Percentiles rank a stretch among this genome's conserved stretches.
phyloP scores from a whole-genome alignment of 2,329 filamentous ascomycete species.

The Erysiphe neolycopersici region DNA sequence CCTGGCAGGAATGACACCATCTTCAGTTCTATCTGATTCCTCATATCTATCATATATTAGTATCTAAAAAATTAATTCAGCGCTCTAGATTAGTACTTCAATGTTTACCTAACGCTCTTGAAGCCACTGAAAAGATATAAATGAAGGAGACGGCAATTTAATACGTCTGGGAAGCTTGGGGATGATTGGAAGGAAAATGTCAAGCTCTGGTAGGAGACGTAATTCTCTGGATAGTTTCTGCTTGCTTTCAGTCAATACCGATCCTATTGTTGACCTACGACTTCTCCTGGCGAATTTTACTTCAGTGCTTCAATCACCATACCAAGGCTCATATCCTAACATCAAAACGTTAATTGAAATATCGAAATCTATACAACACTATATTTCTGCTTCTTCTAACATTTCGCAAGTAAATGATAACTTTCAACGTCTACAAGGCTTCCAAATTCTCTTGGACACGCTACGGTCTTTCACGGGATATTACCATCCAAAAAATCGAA shows the following conservation, averaged over 20 bases:
- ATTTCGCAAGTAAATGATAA: conserved; percentile 39
- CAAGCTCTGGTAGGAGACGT: conserved; percentile 26
- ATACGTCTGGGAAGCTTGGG: conserved; percentile 4
- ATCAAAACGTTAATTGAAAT: conserved; percentile 12
- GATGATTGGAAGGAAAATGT: conserved; percentile 19
- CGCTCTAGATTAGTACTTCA: not conserved
- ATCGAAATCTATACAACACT: conserved; percentile 10
- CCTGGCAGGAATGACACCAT: not conserved
- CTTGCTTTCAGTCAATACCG: conserved; percentile 25
- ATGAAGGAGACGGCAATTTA: conserved; percentile 8
- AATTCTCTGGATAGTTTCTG: conserved; percentile 38
- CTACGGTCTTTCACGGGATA: conserved; percentile 47
- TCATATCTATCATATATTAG: not conserved
- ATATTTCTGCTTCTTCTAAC: conserved; percentile 17
- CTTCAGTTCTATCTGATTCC: not conserved
- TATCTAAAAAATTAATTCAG: not conserved
- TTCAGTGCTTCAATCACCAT: conserved; percentile 12
- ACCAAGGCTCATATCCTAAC: conserved; percentile 10
- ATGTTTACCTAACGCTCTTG: not conserved
- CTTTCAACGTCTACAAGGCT: conserved; percentile 58
- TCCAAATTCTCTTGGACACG: conserved; percentile 43
- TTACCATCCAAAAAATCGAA: conserved; percentile 41
- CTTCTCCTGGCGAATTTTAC: conserved; percentile 21
- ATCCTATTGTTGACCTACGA: conserved; percentile 32
- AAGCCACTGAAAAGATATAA: conserved; percentile 3